Base-by-base conservation (phyloP, 768 basidiomycete species). In the Pleurotus citrinopileatus region DNA sequence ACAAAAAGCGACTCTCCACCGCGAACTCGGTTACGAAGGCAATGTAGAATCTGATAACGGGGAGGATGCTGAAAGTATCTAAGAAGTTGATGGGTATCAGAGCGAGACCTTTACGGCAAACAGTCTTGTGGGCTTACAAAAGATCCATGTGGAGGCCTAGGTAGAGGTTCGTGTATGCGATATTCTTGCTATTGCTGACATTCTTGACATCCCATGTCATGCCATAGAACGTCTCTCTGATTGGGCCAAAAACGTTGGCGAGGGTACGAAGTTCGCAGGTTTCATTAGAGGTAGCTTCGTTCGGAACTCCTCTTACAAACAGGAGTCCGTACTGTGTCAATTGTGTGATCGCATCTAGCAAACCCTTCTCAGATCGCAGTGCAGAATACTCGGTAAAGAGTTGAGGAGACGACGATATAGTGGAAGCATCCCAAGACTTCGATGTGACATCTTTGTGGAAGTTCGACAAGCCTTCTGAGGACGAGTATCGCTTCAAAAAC, bases 51-150 rank as follows among this genome's bases (percentile, higher is more conserved):
- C 66, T 98, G 96, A 69, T 90, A 94, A 19, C 91, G 84, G 0
- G 96, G 96, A 1, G 96, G 96, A 57, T 87, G 79, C 59, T 92
- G 81, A 62, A 94, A 95, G 69, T 98, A 97, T 50, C 94, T 95
- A 19, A 15, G 19, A 2, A 9, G 38, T 7, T 2, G 12, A 40
- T 8, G 38, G 6, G 8, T 1, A 19, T 38, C 28, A 53, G 29
- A 50, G 17, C 22, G 40, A 28, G 52, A 42, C 4, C 51, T 26
- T 48, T 38, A 47, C 3, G 22, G 28, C 57, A 4, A 38, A 34
- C 27, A 27, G 20, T 19, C n/a, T 17, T 10, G 28, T 15, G 9
- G n/a, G 77, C 92, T 59, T 63, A 95, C 93, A 89, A 70, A 0
- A 98, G 73, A 71, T 98, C 96, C 89, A 92, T 91, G 63, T 98